phyloP scores from a whole-genome alignment of 305 asterid genomes.

The Rubia occidens region DNA sequence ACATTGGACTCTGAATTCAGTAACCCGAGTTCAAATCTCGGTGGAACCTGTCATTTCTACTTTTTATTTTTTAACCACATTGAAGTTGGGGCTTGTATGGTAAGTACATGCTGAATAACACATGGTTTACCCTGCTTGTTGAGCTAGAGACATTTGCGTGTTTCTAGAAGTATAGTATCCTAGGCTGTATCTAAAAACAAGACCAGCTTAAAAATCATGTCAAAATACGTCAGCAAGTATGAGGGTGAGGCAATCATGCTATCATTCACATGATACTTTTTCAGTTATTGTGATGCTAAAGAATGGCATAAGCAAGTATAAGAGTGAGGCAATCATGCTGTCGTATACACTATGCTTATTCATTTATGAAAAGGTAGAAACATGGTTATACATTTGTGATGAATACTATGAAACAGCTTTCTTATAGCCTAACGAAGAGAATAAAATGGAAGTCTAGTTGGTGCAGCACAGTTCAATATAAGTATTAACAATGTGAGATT shows the following conservation, averaged over 20 bases:
- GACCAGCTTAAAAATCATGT: not conserved
- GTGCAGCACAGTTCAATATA: not conserved
- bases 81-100: not conserved
- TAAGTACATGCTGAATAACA: not conserved
- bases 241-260: not conserved
- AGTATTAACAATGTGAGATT: not conserved
- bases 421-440: not conserved
- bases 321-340: not conserved
- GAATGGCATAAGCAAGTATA: not conserved
- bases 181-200: not conserved
- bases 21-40: conserved; percentile 8
- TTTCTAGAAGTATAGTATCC: not conserved
- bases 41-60: not conserved
- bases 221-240: not conserved
- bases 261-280: not conserved
- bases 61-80: too few relatives aligned
- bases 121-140: not conserved
- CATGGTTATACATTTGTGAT: not conserved
- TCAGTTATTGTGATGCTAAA: not conserved
- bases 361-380: not conserved
- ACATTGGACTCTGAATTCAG: conserved; percentile 7
- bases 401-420: not conserved
- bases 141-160: not conserved
- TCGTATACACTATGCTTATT: not conserved
- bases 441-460: not conserved